These are phyloP conservation scores for Ustilago esculenta DNA, from an alignment of 1,284 basidiomycete genomes.

Conservation along the genomic window DNA sequence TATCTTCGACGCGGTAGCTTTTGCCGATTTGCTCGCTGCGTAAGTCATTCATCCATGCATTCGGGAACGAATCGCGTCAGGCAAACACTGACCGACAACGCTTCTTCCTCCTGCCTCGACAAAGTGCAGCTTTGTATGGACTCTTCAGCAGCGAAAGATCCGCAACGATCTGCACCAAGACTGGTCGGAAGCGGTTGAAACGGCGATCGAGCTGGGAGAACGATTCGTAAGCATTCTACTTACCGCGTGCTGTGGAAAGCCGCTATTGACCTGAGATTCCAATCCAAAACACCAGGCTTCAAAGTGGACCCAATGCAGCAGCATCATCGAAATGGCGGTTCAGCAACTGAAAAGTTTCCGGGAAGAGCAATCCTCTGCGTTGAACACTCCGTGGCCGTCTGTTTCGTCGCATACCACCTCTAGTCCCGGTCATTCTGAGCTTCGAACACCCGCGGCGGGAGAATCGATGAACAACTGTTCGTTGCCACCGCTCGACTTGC, in stretches of 20 bases:
- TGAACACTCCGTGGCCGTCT: slow-evolving; percentile 16
- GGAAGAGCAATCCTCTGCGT: slow-evolving; percentile 1
- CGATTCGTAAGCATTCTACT: slow-evolving; percentile 19
- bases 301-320: slow-evolving; percentile 12
- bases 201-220: slow-evolving; percentile 18
- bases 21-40: slow-evolving; percentile 28
- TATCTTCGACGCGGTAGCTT: slow-evolving; percentile 14
- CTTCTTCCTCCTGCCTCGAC: too few relatives aligned
- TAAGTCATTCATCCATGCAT: too few relatives aligned
- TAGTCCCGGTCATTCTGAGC: slow-evolving; percentile 6
- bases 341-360: slow-evolving; percentile 1
- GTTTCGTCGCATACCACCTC: slow-evolving; percentile 6
- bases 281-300: slow-evolving; percentile 4
- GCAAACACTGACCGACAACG: too few relatives aligned
- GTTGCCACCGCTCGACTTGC: too few relatives aligned
- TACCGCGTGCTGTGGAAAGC: too few relatives aligned
- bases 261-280: too few relatives aligned
- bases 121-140: slow-evolving; percentile 19
- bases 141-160: slow-evolving; percentile 1
- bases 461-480: slow-evolving; percentile 1
- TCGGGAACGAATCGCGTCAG: too few relatives aligned
- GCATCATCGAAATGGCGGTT: slow-evolving; percentile 5
- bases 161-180: slow-evolving; percentile 4
- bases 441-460: neutral
- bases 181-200: slow-evolving; percentile 1